These are phyloP conservation scores for Trichoderma gamsii DNA, from an alignment of 495 filamentous ascomycete species.

Conservation along the genomic window DNA sequence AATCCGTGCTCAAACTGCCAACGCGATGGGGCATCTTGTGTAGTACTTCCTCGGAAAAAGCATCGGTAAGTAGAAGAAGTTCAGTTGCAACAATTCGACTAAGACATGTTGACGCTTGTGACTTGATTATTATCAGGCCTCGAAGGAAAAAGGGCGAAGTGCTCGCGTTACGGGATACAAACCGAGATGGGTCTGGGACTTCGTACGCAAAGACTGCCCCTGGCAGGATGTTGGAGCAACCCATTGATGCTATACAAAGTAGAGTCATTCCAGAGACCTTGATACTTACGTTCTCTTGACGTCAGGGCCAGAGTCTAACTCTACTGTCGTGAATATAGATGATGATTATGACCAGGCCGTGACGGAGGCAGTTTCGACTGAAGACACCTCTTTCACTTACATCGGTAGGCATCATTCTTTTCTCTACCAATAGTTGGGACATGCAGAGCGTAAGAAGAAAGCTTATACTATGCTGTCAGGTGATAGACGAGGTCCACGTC, in stretches of 20 bases:
- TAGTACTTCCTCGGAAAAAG: constrained; percentile 20
- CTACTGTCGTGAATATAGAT: not conserved
- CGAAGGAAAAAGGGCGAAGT: not conserved
- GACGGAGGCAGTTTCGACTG: not conserved
- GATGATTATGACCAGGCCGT: not conserved
- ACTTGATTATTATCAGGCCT: not conserved
- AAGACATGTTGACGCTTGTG: not conserved
- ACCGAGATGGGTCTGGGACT: not conserved
- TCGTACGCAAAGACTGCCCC: not conserved
- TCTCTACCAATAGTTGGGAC: not conserved
- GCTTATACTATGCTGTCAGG: constrained; percentile 1
- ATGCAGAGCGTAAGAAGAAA: not conserved
- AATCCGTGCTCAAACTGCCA: constrained; percentile 23
- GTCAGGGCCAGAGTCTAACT: not conserved
- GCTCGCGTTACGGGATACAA: not conserved
- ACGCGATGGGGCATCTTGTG: constrained; percentile 17
- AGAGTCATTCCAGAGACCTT: not conserved
- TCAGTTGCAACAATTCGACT: not conserved
- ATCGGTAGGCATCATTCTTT: not conserved
- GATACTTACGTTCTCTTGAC: not conserved
- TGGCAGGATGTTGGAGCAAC: not conserved
- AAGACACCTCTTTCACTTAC: not conserved
- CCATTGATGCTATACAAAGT: not conserved
- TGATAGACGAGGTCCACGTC: constrained; percentile 19
- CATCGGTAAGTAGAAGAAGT: constrained; percentile 16